These are phyloP conservation scores for Phytophthora tubulina DNA, from an alignment of 352 stramenopile genomes.

Conservation along the genomic window DNA sequence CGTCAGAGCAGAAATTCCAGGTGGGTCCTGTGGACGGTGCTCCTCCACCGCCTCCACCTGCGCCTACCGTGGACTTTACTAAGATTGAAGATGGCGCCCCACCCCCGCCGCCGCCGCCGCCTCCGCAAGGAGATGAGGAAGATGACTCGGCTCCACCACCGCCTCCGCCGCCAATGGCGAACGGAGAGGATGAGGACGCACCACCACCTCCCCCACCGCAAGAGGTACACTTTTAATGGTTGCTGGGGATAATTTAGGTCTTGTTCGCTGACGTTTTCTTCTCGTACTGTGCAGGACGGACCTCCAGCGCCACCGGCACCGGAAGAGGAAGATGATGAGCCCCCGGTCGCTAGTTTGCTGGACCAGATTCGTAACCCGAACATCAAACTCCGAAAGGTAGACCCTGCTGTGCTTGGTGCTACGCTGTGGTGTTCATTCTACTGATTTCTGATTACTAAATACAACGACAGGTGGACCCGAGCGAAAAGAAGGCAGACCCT, in stretches of 20 bases:
- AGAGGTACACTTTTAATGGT: conserved; percentile 36
- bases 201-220: conserved; percentile 61
- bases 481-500: conserved; percentile 42
- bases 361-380: conserved; percentile 73
- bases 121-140: conserved; percentile 43
- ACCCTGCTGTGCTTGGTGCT: not conserved
- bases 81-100: conserved; percentile 55
- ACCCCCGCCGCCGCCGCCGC: conserved; percentile 58
- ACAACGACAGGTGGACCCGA: conserved; percentile 43
- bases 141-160: conserved; percentile 57
- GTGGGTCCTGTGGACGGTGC: conserved; percentile 75
- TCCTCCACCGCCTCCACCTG: conserved; percentile 70
- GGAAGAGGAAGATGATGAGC: conserved; percentile 45
- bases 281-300: conserved; percentile 35
- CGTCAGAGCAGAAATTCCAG: conserved; percentile 57
- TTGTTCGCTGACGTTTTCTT: conserved; percentile 1
- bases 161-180: conserved; percentile 48
- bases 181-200: conserved; percentile 49
- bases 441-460: not conserved
- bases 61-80: conserved; percentile 67
- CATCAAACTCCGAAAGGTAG: conserved; percentile 64
- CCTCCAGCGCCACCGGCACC: conserved; percentile 37
- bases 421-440: not conserved
- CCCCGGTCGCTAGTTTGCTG: conserved; percentile 51
- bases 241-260: not conserved